Percentiles rank a stretch among this genome's conserved stretches.
Conservation (phyloP, 2,329 filamentous ascomycete genomes). For the Cytospora piceicola region DNA sequence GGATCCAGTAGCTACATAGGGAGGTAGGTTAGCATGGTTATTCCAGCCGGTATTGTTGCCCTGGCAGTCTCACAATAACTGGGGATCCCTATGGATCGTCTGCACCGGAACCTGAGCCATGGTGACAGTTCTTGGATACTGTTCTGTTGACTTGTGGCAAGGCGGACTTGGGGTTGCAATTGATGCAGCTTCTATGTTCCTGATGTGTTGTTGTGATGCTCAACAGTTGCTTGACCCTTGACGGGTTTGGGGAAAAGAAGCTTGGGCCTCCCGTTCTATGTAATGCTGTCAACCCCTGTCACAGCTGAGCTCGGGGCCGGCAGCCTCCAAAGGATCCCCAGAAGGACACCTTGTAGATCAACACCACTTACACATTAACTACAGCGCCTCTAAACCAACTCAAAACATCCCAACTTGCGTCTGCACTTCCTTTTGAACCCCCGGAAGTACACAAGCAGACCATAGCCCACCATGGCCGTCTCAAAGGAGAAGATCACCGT, state of each 20-base stretch:
- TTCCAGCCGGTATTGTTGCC: constrained; percentile 2
- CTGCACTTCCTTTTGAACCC: neutral
- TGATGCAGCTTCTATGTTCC: neutral
- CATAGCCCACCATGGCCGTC: constrained; percentile 42
- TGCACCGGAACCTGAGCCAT: constrained; percentile 90
- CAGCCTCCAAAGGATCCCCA: neutral
- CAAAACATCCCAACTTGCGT: neutral
- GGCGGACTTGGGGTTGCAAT: constrained; percentile 10
- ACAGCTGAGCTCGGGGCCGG: constrained; percentile 8
- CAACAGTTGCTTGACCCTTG: neutral
- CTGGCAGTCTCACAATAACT: constrained; percentile 78
- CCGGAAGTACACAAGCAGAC: neutral
- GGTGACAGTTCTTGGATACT: constrained; percentile 30
- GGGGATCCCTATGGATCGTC: constrained; percentile 97
- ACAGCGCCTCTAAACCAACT: neutral
- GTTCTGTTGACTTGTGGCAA: constrained; percentile 15
- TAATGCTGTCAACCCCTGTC: neutral
- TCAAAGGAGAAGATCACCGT: constrained; percentile 64
- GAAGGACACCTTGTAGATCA: constrained; percentile 23
- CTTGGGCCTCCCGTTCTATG: constrained; percentile 3
- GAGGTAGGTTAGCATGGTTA: constrained; percentile 29
- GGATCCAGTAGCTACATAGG: constrained; percentile 87
- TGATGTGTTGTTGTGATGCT: constrained; percentile 6
- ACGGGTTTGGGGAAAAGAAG: constrained; percentile 12
- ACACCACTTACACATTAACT: constrained; percentile 10